phyloP scores from a whole-genome alignment of 345 rosid species.

The Mangifera indica region DNA sequence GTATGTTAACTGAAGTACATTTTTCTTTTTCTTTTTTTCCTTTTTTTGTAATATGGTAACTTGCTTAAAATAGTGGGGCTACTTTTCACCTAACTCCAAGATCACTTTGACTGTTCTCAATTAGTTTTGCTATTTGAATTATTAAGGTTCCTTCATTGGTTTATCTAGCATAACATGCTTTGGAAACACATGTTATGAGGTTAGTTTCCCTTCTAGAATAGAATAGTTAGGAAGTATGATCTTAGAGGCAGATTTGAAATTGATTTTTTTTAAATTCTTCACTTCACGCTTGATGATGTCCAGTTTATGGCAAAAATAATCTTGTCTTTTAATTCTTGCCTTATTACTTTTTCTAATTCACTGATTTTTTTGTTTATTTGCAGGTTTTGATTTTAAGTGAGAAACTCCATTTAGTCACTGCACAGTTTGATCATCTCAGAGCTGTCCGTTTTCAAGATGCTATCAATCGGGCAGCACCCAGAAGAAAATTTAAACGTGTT shows the following conservation, averaged over 20 bases:
- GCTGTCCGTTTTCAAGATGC: conserved; percentile 89
- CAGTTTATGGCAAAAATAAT: neutral
- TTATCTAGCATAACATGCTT: neutral
- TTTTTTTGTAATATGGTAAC: neutral
- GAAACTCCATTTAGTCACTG: conserved; percentile 81
- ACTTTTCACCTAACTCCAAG: too few species aligned
- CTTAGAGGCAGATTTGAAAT: neutral
- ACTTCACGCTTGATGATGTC: neutral
- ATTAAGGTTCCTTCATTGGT: neutral
- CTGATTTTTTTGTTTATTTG: conserved; percentile 21
- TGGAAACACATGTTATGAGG: neutral
- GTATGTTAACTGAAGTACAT: neutral
- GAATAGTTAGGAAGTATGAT: neutral
- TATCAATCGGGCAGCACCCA: conserved; percentile 68
- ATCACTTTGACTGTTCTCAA: too few species aligned
- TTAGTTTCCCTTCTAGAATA: neutral
- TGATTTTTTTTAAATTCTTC: neutral
- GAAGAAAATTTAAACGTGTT: conserved; percentile 61
- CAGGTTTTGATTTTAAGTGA: conserved; percentile 82
- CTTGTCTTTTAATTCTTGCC: conserved; percentile 10
- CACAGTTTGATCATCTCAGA: conserved; percentile 84
- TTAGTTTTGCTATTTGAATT: neutral
- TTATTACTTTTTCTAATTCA: neutral
- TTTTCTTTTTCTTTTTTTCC: too few species aligned
- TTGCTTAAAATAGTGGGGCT: too few species aligned